A percentile compares a stretch with the other conserved stretches of the same genome.
phyloP scores from a whole-genome alignment of 1,139 yeast species.

The Debaryomyces sp. region DNA sequence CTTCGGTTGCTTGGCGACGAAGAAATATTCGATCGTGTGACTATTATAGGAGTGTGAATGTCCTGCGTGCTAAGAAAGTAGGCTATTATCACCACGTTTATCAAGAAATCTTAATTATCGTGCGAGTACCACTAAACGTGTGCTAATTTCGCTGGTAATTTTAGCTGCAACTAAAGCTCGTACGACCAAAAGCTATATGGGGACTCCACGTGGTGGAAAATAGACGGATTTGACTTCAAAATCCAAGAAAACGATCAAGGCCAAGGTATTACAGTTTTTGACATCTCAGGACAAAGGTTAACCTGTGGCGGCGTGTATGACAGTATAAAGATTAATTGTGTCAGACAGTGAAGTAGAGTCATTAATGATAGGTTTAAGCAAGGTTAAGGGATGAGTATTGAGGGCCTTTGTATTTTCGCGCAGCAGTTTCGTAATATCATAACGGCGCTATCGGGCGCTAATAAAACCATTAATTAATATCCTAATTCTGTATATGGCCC shows the following conservation, averaged over 20 bases:
- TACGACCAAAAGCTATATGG: not conserved
- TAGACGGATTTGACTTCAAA: not conserved
- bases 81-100: conserved; percentile 3
- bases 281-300: not conserved
- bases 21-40: not conserved
- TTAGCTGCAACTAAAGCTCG: not conserved
- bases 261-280: not conserved
- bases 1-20: not conserved
- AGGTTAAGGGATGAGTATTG: not conserved
- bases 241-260: not conserved
- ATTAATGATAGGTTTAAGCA: not conserved
- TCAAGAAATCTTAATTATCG: not conserved
- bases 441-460: not conserved
- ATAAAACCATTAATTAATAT: not conserved
- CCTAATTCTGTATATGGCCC: conserved; percentile 1
- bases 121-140: conserved; percentile 4
- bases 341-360: not conserved
- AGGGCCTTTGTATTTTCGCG: not conserved
- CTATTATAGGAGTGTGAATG: not conserved
- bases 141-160: conserved; percentile 2
- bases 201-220: conserved; percentile 5
- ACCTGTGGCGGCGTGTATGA: not conserved
- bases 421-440: not conserved
- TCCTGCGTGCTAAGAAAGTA: not conserved
- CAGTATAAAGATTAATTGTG: not conserved